Base-by-base conservation (phyloP, 2,329 filamentous ascomycete species). In the Dendryphion nanum region DNA sequence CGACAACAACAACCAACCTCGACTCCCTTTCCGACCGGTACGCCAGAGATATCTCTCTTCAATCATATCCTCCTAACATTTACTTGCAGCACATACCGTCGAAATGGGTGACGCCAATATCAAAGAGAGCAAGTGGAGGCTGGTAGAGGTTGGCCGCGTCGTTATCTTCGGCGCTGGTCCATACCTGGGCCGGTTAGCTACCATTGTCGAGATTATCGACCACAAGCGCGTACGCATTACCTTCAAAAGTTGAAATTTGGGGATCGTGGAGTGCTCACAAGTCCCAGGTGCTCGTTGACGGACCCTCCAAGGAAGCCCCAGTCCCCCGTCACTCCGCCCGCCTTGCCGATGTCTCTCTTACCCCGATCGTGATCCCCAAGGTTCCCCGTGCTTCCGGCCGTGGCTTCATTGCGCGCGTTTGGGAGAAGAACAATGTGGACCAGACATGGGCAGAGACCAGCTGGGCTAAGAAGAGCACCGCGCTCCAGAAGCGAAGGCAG, bases 201-300 rank as follows among this genome's bases (percentile, higher is more conserved):
- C 84, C 66, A 91, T 98, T 68, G 89, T 95, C 75, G 91, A 98
- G 84, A 97, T 98, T 75, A 93, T 98, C 78, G 93, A 98, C 78
- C 91, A 98, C 86, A 96, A 95, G 83, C 89, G 93, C 77, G 93
- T 98, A 95, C 71, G 93, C 89, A 69, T 38, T 40, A 14, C 34
- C 36, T 41, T 45, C 43, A 3, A 18, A 14, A 38, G 24, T 30
- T 21, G 15, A 15, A n/a, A 42, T 38, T 35, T 39, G 32, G 45
- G 34, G 38, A 51, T 30, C 33, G 41, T 50, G 43, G 50, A 50
- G 44, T 39, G 44, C 61, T 64, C 47, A 67, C 53, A 26, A 51
- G 26, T 45, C 64, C 52, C 72, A 98, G 93, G 88, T 89, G 75
- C 85, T 98, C 71, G 82, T 98, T 70, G 93, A 98, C 74, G 91